Base-by-base conservation (phyloP, 129 eudicot species). In the Scalesia atractyloides region DNA sequence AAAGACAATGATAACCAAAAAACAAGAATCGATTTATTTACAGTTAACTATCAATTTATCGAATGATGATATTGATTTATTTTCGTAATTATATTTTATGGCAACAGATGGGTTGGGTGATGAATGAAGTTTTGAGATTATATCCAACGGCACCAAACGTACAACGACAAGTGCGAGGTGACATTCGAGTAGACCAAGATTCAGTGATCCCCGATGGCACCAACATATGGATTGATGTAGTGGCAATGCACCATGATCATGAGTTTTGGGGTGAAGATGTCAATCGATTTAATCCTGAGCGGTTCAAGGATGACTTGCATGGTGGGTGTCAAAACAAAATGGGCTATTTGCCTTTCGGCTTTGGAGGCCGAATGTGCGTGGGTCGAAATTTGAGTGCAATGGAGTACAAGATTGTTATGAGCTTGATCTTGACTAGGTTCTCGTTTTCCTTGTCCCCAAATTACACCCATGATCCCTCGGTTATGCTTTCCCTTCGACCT, bases 61-160 rank as follows among this genome's bases (percentile, higher is more conserved):
- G 22, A 57, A 14, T 52, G 2, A 15, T 16, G n/a, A 14, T 60
- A 16, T 9, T 73, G 2, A 48, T 13, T 11, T 65, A 5, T 41
- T 69, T 69, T 67, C 16, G 2, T 7, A 19, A 15, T 60, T 71
- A 34, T 61, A 5, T 19, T 64, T 37, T 54, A 50, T 52, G 20
- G 8, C n/a, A 64, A 84, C 87, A 95, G 99, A 90, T 90, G 97
- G 94, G 90, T 17, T 95, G 99, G 99, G 99, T 95, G 22, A 84
- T 95, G 91, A 88, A 77, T 13, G 99, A 95, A 76, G 97, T 87
- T 5, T 33, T 90, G 41, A 70, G 99, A 5, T 30, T 95, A 53
- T 95, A 95, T 69, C 86, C 99, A 0, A 79, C 97, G 0, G 96
- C 99, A 2, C 99, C 99, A 5, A 95, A 88, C 26, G 86, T 80